Evolutionary conservation across 768 basidiomycete genomes (phyloP), one percentile per base, ranked within the genome.

Genomic region (Lepiota brunneoincarnata): DNA sequence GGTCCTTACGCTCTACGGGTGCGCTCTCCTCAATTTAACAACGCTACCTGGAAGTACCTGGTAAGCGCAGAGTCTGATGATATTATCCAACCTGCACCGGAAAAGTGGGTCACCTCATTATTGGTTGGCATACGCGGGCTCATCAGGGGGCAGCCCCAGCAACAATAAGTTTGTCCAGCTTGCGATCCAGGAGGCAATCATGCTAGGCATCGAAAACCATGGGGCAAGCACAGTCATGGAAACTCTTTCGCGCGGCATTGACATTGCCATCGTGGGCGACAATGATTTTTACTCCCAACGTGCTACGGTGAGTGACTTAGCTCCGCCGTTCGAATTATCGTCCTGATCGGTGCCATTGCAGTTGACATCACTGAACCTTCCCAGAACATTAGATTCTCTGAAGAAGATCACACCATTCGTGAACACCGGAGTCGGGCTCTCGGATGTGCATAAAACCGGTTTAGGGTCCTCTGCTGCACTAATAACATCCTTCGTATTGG

Each of bases 281-380:
- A 98, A 99, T 63, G 97, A 98, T 67, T 99, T 98, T 63, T 98
- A 99, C 72, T 97, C 95, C 3, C 97, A 98, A 64, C 77, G 88
- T 52, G 84, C 85, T 49, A 85, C 91, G 78, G 95, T 91, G 52
- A 65, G 77, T 63, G 23, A 49, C 46, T 14, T 38, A 28, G 14
- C 7, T 40, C 35, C 21, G 24, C 23, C 14, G 38, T 31, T 40
- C 50, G 34, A 21, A 34, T 35, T 40, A 31, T 42, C 43, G 47
- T 56, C 6, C 34, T 51, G 35, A 55, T 39, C 49, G 26, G 55
- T 56, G 44, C 34, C 18, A 39, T 36, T 47, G 20, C 61, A 94
- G 93, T 81, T 94, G 17, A 78, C 80, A 31, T 73, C 78, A 2
- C 64, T 83, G 34, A 73, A 75, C 14, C 78, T 93, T 21, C 83